phyloP scores from a whole-genome alignment of 345 rosid species.

The Hibiscus trionum region DNA sequence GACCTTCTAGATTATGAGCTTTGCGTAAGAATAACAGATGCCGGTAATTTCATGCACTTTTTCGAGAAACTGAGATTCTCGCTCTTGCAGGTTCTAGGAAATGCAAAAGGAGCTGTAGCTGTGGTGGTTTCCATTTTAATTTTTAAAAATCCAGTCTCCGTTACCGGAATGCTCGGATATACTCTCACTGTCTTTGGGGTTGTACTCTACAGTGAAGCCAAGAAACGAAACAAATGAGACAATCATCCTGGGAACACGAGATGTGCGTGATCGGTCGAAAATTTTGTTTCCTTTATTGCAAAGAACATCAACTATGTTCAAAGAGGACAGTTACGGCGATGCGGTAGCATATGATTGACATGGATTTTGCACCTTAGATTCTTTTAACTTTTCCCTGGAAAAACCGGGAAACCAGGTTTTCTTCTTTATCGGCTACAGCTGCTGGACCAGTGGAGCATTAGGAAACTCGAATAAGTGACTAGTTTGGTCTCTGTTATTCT shows the following conservation, averaged over 20 bases:
- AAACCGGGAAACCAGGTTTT: conserved; percentile 17
- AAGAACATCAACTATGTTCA: conserved; percentile 17
- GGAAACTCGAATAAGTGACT: conserved; percentile 29
- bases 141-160: conserved; percentile 91
- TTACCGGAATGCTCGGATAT: conserved; percentile 95
- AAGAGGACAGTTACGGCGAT: conserved; percentile 10
- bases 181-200: conserved; percentile 84
- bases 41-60: too few relatives aligned
- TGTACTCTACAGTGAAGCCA: conserved; percentile 89
- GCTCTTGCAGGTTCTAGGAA: conserved; percentile 72
- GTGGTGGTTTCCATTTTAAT: conserved; percentile 90
- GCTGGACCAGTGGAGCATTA: conserved; percentile 34
- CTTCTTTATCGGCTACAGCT: conserved; percentile 24
- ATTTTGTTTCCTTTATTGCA: neutral
- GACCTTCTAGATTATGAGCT: neutral
- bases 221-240: conserved; percentile 80
- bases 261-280: neutral
- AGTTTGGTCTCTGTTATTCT: conserved; percentile 33
- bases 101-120: conserved; percentile 97
- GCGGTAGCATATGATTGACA: conserved; percentile 15
- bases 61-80: neutral
- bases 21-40: neutral
- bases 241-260: neutral
- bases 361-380: conserved; percentile 23
- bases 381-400: conserved; percentile 21